phyloP scores from a whole-genome alignment of 192 early-diverging fungal genomes.

The Coemansia sp. region DNA sequence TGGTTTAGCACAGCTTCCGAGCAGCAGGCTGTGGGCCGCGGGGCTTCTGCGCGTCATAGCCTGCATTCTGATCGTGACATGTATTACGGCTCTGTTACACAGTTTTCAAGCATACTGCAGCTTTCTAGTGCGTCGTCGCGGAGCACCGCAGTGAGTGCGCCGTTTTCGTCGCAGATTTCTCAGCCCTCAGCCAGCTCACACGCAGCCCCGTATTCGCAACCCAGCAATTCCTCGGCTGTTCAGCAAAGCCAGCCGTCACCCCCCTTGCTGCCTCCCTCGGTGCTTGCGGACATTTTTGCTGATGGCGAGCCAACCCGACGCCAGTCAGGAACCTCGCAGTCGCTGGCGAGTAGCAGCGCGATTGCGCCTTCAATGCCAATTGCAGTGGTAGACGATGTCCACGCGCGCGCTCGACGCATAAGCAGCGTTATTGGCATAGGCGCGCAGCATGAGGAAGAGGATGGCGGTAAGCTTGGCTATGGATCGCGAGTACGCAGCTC shows the following conservation, averaged over 20 bases:
- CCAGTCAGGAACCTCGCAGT: not conserved
- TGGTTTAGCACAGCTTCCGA: not conserved
- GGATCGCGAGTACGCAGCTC: conserved; percentile 13
- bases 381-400: not conserved
- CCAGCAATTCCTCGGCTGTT: not conserved
- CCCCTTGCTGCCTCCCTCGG: conserved; percentile 28
- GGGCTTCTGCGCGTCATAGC: not conserved
- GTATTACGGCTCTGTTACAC: conserved; percentile 4
- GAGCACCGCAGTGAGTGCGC: not conserved
- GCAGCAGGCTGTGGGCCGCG: not conserved
- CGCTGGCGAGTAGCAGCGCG: not conserved
- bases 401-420: conserved; percentile 8
- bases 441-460: conserved; percentile 1
- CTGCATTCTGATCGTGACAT: not conserved
- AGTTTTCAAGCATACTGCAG: not conserved
- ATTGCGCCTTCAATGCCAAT: not conserved
- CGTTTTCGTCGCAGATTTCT: conserved; percentile 5
- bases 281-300: conserved; percentile 41
- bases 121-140: conserved; percentile 3
- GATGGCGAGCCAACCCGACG: conserved; percentile 13
- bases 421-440: conserved; percentile 11
- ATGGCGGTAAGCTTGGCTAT: conserved; percentile 4
- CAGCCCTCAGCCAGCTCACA: not conserved
- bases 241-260: conserved; percentile 5
- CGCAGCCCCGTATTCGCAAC: not conserved